Base-by-base conservation (phyloP, 2,329 filamentous ascomycete genomes). In the Rosellinia necatrix region DNA sequence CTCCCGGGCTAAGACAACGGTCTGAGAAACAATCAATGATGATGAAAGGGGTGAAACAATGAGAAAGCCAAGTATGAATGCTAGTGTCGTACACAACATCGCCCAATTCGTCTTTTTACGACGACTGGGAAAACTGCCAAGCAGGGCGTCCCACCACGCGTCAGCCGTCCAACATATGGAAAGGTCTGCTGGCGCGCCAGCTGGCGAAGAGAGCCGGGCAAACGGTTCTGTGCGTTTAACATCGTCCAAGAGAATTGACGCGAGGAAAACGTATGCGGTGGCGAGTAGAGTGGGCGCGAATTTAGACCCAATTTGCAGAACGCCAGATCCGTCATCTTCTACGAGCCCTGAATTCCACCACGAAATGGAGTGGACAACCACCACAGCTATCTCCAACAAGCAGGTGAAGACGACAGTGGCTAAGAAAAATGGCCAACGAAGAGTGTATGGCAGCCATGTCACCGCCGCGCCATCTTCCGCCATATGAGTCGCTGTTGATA, bases 221-320 rank as follows among this genome's bases (percentile, higher is more conserved):
- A 62, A 62, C 7, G 57, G 42, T 34, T 62, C 50, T 2, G 60
- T 62, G 4, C 57, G 60, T 32, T 58, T 60, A 13, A 62, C 47
- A 41, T 62, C 60, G 30, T 62, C 53, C 6, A 62, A 44, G 3
- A 60, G 38, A 24, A 62, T 56, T 3, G 60, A 58, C 51, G 43
- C 40, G 7, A 60, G 40, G 19, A 62, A 50, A 19, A 60, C 57
- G 15, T 60, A 55, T 7, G 56, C 49, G 21, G 55, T 53, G 24
- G 57, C 60, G 8, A 62, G 44, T 13, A 54, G 38, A 2, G 60
- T 62, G 8, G 57, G 60, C 22, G 51, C 40, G 19, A 62, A 60
- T 37, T 46, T 60, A 6, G 60, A 60, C n/a, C 32, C 43, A 9
- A 61, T 48, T n/a, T 50, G 44, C 10, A 54, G 42, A 3, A 49